phyloP scores from a whole-genome alignment of 225 moss, liverwort and hornwort genomes.

The Pleurozium schreberi region DNA sequence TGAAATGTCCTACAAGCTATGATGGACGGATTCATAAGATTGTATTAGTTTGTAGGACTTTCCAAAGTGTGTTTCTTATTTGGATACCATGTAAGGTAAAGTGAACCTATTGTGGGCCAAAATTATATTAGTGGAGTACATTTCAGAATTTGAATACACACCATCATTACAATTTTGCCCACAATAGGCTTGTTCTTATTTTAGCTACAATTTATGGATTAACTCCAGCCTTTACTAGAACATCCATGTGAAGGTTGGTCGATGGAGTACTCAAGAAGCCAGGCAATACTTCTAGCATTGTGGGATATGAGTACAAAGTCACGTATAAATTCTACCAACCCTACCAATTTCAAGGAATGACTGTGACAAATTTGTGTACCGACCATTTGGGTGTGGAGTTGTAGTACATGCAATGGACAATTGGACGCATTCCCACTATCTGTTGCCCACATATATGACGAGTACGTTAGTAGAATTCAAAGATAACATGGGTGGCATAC shows the following conservation, averaged over 20 bases:
- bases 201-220: too few relatives aligned
- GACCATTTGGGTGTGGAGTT: background rate
- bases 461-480: background rate
- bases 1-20: too few relatives aligned
- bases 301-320: background rate
- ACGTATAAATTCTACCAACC: background rate
- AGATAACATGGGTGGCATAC: background rate
- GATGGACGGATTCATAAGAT: rapidly evolving
- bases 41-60: rapidly evolving
- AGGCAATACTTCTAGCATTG: background rate
- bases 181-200: too few relatives aligned
- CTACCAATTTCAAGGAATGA: background rate
- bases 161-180: background rate
- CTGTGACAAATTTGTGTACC: background rate
- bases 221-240: too few relatives aligned
- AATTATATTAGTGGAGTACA: background rate
- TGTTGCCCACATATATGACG: background rate
- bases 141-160: background rate
- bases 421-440: background rate
- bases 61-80: background rate
- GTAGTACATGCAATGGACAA: background rate
- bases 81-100: rapidly evolving
- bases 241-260: background rate
- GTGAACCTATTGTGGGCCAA: background rate
- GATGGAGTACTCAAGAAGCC: background rate